Conservation (phyloP, 192 early-diverging fungal species). For the Backusella westeae region DNA sequence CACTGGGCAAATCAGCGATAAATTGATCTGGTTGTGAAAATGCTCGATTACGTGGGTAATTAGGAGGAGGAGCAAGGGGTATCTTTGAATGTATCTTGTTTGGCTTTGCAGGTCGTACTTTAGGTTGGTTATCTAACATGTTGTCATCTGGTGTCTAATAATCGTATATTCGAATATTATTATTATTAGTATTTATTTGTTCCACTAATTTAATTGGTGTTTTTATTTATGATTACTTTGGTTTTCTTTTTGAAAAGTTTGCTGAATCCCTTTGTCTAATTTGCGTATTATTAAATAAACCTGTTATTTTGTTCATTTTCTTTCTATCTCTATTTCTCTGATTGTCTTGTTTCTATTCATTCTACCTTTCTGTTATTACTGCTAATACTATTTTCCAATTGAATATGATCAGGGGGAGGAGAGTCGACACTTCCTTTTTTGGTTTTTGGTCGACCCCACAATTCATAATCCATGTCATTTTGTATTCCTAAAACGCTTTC, state of each 20-base stretch:
- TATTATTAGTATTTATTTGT: neutral
- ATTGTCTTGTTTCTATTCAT: neutral
- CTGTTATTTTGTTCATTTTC: neutral
- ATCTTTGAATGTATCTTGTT: conserved; percentile 8
- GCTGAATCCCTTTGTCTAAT: conserved; percentile 1
- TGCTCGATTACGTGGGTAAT: neutral
- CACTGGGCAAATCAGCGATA: neutral
- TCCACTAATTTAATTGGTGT: conserved; percentile 4
- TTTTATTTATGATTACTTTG: conserved; percentile 16
- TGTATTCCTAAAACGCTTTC: conserved; percentile 10
- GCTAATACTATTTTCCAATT: neutral
- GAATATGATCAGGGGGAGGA: neutral
- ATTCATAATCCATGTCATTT: conserved; percentile 11
- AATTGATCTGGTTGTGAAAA: conserved; percentile 7
- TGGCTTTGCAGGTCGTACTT: neutral
- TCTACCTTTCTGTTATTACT: conserved; percentile 2
- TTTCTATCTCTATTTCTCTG: neutral
- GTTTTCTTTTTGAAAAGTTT: conserved; percentile 22
- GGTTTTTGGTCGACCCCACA: neutral
- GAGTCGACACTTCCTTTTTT: neutral
- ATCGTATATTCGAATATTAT: neutral
- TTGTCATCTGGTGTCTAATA: conserved; percentile 2
- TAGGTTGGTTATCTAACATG: conserved; percentile 14
- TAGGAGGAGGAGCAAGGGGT: conserved; percentile 20
- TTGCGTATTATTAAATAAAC: neutral